These are phyloP conservation scores for Trametes gibbosa DNA, from an alignment of 768 basidiomycete species.

Conservation along the genomic window DNA sequence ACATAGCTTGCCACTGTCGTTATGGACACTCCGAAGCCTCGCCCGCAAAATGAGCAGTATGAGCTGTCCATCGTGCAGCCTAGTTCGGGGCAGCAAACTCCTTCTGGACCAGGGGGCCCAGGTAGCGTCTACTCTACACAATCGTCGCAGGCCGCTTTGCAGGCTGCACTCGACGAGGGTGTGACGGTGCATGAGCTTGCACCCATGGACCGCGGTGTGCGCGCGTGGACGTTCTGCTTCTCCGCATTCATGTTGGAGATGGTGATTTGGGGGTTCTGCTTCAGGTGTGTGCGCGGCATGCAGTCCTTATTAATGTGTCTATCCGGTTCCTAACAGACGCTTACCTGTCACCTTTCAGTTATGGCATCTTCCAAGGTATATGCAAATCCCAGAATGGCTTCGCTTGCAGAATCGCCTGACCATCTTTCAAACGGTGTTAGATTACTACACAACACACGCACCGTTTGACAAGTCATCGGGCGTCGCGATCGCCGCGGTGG, in stretches of 20 bases:
- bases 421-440: neutral
- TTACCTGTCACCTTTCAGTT: slow-evolving; percentile 5
- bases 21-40: neutral
- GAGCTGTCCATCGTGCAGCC: slow-evolving; percentile 10
- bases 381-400: neutral
- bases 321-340: no score
- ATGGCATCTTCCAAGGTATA: slow-evolving; percentile 26
- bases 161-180: slow-evolving; percentile 12
- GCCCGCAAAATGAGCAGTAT: slow-evolving; percentile 3
- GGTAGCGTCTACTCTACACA: slow-evolving; percentile 2
- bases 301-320: no score
- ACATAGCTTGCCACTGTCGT: neutral
- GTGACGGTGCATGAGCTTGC: slow-evolving; percentile 23
- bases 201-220: slow-evolving; percentile 20
- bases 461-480: slow-evolving; percentile 20
- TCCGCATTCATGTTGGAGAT: slow-evolving; percentile 23
- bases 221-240: slow-evolving; percentile 26
- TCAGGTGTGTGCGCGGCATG: slow-evolving; percentile 12
- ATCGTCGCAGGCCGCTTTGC: slow-evolving; percentile 9
- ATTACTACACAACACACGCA: slow-evolving; percentile 24
- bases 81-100: slow-evolving; percentile 9
- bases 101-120: neutral
- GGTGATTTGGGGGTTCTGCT: slow-evolving; percentile 25
- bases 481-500: slow-evolving; percentile 21
- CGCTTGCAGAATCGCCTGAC: neutral